A percentile compares a stretch with the other conserved stretches of the same genome.
These are phyloP conservation scores for Eutypa lata DNA, from an alignment of 2,329 filamentous ascomycete species.

Conservation along the genomic window DNA sequence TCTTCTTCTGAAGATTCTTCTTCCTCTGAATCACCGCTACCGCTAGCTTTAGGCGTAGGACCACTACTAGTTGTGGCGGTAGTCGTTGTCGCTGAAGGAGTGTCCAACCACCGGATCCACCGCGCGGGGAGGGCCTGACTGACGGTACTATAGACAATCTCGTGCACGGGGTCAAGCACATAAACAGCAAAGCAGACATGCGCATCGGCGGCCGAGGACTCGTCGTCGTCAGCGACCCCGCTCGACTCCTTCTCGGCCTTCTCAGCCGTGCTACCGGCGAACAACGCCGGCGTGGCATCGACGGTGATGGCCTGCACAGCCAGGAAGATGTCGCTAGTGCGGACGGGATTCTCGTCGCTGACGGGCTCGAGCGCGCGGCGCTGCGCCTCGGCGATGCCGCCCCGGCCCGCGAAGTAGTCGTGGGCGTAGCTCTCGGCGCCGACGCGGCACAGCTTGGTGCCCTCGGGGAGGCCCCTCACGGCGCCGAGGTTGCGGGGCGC, in stretches of 20 bases:
- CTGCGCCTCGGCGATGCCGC: conserved; percentile 77
- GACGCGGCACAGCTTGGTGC: conserved; percentile 85
- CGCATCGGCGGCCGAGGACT: conserved; percentile 53
- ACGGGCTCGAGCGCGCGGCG: conserved; percentile 75
- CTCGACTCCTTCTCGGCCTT: conserved; percentile 55
- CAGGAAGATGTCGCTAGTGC: conserved; percentile 92
- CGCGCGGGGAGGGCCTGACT: conserved; percentile 79
- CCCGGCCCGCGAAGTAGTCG: conserved; percentile 77
- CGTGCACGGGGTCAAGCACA: conserved; percentile 84
- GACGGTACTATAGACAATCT: conserved; percentile 79
- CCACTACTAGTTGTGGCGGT: conserved; percentile 46
- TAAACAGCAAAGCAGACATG: conserved; percentile 73
- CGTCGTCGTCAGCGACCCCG: conserved; percentile 48
- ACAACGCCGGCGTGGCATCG: conserved; percentile 62
- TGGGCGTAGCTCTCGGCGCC: conserved; percentile 82
- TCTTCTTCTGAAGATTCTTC: conserved; percentile 39
- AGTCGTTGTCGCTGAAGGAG: conserved; percentile 52
- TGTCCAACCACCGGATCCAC: conserved; percentile 92
- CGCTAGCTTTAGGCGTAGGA: conserved; percentile 25
- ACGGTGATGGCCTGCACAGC: conserved; percentile 84
- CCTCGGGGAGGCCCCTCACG: conserved; percentile 78
- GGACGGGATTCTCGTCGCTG: conserved; percentile 82
- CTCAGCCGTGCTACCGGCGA: conserved; percentile 53
- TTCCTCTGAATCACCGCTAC: conserved; percentile 32
- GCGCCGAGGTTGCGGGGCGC: conserved; percentile 72